Percentiles rank a stretch among this genome's conserved stretches.
phyloP scores from a whole-genome alignment of 306 rosid genomes.

The Pterocarpus macrocarpus region DNA sequence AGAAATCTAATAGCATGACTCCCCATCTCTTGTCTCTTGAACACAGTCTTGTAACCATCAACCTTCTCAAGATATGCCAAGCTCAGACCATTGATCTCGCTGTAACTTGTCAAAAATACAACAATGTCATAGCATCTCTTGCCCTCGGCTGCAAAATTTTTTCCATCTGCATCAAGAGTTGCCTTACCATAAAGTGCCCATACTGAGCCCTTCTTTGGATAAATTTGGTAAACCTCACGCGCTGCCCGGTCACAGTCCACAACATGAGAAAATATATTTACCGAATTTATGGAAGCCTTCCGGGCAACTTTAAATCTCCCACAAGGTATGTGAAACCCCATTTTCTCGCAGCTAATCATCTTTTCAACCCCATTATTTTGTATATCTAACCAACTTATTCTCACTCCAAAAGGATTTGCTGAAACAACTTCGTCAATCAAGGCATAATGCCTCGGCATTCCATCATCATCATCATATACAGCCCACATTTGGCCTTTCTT shows the following conservation, averaged over 20 bases:
- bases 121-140: slow-evolving; percentile 68
- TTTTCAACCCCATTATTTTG: slow-evolving; percentile 64
- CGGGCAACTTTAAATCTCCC: slow-evolving; percentile 76
- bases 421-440: slow-evolving; percentile 78
- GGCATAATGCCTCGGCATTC: slow-evolving; percentile 87
- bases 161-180: slow-evolving; percentile 57
- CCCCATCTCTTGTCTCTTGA: slow-evolving; percentile 83
- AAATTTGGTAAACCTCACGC: slow-evolving; percentile 71
- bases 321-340: slow-evolving; percentile 74
- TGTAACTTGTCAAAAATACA: slow-evolving; percentile 74
- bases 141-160: slow-evolving; percentile 43
- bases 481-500: slow-evolving; percentile 98
- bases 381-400: slow-evolving; percentile 83
- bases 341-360: slow-evolving; percentile 58
- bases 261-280: slow-evolving; percentile 81
- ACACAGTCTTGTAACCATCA: slow-evolving; percentile 80
- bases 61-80: slow-evolving; percentile 93
- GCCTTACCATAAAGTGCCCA: slow-evolving; percentile 82
- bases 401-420: slow-evolving; percentile 74
- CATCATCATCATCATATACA: slow-evolving; percentile 79
- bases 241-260: slow-evolving; percentile 78
- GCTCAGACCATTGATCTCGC: slow-evolving; percentile 79
- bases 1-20: slow-evolving; percentile 72
- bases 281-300: slow-evolving; percentile 61
- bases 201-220: slow-evolving; percentile 91